Evolutionary conservation across 140 eudicot genomes (phyloP).

Genomic region (Senecio squalidus): DNA sequence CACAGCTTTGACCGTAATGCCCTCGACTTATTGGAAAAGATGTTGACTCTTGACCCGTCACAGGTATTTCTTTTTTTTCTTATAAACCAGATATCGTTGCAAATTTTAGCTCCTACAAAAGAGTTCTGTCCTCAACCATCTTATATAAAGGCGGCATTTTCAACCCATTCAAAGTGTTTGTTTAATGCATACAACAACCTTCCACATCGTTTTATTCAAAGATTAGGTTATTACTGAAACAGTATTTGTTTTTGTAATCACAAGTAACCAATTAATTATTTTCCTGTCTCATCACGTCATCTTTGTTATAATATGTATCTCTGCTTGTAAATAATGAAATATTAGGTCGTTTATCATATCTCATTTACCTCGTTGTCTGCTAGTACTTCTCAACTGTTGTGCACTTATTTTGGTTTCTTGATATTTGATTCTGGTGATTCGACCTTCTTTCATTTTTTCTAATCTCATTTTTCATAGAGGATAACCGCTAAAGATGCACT

Average conservation of each 20-base stretch:
- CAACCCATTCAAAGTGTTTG: too few species aligned
- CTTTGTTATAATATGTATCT: neutral
- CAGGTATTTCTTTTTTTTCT: conserved; percentile 42
- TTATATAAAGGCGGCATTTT: too few species aligned
- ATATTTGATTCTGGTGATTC: neutral
- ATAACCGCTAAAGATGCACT: conserved; percentile 89
- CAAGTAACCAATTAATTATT: neutral
- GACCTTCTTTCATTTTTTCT: neutral
- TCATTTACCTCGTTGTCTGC: neutral
- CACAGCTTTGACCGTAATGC: conserved; percentile 89
- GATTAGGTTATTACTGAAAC: neutral
- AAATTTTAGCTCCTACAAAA: conserved; percentile 10
- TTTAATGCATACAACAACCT: neutral
- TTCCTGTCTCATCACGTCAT: neutral
- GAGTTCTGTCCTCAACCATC: too few species aligned
- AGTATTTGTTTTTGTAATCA: neutral
- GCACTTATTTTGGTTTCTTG: conserved; percentile 2
- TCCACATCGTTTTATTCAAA: neutral
- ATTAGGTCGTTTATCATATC: neutral
- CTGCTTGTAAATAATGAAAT: neutral
- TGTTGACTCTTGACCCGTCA: conserved; percentile 95
- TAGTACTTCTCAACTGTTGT: neutral
- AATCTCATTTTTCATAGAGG: conserved; percentile 46
- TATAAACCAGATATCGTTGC: neutral
- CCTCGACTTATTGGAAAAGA: conserved; percentile 77